Evolutionary conservation across 148 eudicot species (phyloP).

Genomic region (Fagopyrum tataricum): DNA sequence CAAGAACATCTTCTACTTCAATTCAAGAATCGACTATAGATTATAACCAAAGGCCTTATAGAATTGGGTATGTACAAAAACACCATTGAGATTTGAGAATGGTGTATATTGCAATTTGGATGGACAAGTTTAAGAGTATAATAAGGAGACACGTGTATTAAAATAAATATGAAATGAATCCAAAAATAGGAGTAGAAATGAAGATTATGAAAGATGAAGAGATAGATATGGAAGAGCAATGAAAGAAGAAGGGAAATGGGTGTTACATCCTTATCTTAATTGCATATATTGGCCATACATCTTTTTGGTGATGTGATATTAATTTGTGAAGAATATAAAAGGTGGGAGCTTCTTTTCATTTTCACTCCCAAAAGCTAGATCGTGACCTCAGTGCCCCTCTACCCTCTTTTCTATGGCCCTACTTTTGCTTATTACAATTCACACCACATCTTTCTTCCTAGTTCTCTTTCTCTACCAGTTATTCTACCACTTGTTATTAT

Average conservation of each 20-base stretch:
- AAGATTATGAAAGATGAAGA: not conserved
- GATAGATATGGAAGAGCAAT: too few relatives aligned
- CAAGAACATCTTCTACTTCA: too few relatives aligned
- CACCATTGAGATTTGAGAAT: too few relatives aligned
- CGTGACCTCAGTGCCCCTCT: not conserved
- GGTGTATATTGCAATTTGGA: too few relatives aligned
- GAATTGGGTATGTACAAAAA: too few relatives aligned
- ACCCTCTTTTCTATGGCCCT: not conserved
- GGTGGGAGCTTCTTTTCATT: not conserved
- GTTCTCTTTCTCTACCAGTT: not conserved
- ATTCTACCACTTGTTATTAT: not conserved
- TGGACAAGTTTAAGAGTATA: too few relatives aligned
- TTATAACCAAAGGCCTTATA: too few relatives aligned
- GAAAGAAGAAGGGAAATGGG: too few relatives aligned
- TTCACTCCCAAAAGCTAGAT: conserved; percentile 10
- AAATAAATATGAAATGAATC: too few relatives aligned
- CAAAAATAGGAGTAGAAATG: too few relatives aligned
- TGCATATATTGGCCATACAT: not conserved
- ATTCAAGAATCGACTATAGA: too few relatives aligned
- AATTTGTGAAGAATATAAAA: not conserved
- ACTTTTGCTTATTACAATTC: not conserved
- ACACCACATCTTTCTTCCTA: conserved; percentile 2
- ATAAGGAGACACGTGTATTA: too few relatives aligned
- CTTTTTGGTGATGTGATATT: conserved; percentile 14
- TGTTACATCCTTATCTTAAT: conserved; percentile 12